These are phyloP conservation scores for Tagetes erecta DNA, from an alignment of 129 eudicot genomes.

Conservation along the genomic window DNA sequence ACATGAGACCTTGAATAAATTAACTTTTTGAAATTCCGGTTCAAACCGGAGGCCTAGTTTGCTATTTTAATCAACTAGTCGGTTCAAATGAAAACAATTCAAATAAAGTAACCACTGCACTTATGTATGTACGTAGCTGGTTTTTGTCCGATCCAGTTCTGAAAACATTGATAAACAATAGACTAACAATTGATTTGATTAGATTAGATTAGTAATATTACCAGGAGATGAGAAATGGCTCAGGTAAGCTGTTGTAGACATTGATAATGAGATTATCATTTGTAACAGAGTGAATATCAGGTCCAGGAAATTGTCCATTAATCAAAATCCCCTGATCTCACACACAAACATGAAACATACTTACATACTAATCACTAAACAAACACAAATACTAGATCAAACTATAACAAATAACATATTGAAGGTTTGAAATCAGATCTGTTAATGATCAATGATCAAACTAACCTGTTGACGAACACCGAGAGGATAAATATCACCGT, in stretches of 20 bases:
- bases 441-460: neutral
- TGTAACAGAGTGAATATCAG: constrained; percentile 62
- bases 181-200: neutral
- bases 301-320: constrained; percentile 90
- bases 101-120: too few species aligned
- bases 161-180: too few species aligned
- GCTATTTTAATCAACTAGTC: too few species aligned
- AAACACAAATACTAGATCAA: neutral
- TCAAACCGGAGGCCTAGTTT: too few species aligned
- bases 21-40: too few species aligned
- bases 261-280: constrained; percentile 79
- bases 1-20: too few species aligned
- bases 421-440: constrained; percentile 1
- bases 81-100: too few species aligned
- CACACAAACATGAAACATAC: neutral
- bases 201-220: constrained; percentile 2
- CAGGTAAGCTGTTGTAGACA: constrained; percentile 63
- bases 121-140: too few species aligned
- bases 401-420: neutral
- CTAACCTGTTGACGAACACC: constrained; percentile 80
- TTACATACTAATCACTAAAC: neutral
- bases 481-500: constrained; percentile 82
- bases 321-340: constrained; percentile 71
- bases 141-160: too few species aligned
- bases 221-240: constrained; percentile 84